phyloP scores from a whole-genome alignment of 768 basidiomycete genomes.

The Cyclocybe cylindracea region DNA sequence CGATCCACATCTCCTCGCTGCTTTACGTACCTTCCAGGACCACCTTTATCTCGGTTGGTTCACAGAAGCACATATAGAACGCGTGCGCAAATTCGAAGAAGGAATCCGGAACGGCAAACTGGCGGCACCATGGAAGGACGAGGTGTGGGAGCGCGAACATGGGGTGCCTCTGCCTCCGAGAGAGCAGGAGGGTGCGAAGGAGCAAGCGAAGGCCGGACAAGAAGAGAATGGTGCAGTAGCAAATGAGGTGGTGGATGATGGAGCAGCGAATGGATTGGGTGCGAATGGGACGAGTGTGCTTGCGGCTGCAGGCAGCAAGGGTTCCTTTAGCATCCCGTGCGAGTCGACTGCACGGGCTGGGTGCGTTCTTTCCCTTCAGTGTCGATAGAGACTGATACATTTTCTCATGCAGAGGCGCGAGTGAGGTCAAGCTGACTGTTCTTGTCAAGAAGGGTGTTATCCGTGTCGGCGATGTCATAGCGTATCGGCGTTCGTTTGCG shows the following conservation, averaged over 20 bases:
- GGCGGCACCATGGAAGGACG: conserved; percentile 65
- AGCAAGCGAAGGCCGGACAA: no score
- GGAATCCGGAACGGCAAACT: conserved; percentile 46
- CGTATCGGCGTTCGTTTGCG: conserved; percentile 51
- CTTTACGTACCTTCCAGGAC: conserved; percentile 59
- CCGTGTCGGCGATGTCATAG: conserved; percentile 54
- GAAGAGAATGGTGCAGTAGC: no score
- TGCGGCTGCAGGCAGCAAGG: neutral
- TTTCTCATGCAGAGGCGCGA: conserved; percentile 29
- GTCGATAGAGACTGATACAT: neutral
- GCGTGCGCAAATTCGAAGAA: conserved; percentile 41
- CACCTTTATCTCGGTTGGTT: conserved; percentile 57
- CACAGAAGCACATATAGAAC: conserved; percentile 40
- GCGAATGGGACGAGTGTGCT: no score
- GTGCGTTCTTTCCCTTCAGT: conserved; percentile 20
- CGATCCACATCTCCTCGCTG: conserved; percentile 54
- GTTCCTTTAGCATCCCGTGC: conserved; percentile 12
- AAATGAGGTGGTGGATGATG: no score
- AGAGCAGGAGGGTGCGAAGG: neutral
- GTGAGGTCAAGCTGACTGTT: conserved; percentile 43
- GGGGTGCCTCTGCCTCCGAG: conserved; percentile 10
- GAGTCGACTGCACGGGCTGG: conserved; percentile 26
- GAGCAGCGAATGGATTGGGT: no score
- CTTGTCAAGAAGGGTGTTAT: conserved; percentile 47
- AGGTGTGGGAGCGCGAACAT: conserved; percentile 55